Percentiles rank a stretch among this genome's conserved stretches.
Conservation (phyloP, 202 grass and related monocot genomes). For the Schoenoplectus tabernaemontani region DNA sequence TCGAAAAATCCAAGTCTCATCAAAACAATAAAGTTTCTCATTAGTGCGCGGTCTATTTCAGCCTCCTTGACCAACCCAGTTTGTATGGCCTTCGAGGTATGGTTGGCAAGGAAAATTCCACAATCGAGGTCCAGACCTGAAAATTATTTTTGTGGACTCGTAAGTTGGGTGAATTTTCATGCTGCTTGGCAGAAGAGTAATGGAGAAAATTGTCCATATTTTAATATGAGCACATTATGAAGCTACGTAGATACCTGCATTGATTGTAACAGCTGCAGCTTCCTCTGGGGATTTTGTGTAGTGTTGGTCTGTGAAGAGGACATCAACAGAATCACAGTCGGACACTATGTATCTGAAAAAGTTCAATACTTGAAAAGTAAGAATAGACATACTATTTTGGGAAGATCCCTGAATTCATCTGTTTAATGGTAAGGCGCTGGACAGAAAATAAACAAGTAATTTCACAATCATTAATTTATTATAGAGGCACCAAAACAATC, state of each 20-base stretch:
- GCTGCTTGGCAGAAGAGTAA: background rate
- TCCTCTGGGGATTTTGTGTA: slow-evolving; percentile 37
- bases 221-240: background rate
- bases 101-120: slow-evolving; percentile 43
- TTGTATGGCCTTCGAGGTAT: slow-evolving; percentile 36
- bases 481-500: too few species aligned
- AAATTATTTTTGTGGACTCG: background rate
- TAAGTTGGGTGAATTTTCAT: background rate
- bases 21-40: slow-evolving; percentile 39
- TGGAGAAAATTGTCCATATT: background rate
- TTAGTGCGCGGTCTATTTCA: slow-evolving; percentile 50
- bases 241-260: slow-evolving; percentile 29
- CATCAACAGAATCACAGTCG: slow-evolving; percentile 63
- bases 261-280: slow-evolving; percentile 43
- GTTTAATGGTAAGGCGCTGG: background rate
- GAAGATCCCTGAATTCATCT: background rate
- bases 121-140: slow-evolving; percentile 70
- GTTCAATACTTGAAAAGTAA: background rate
- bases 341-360: slow-evolving; percentile 50
- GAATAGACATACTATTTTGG: background rate
- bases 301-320: slow-evolving; percentile 40
- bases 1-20: slow-evolving; percentile 87
- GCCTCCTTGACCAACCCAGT: slow-evolving; percentile 47
- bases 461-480: too few species aligned
- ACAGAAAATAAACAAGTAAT: background rate